Conservation (phyloP, 441 rosid species). For the Macaranga tanarius region DNA sequence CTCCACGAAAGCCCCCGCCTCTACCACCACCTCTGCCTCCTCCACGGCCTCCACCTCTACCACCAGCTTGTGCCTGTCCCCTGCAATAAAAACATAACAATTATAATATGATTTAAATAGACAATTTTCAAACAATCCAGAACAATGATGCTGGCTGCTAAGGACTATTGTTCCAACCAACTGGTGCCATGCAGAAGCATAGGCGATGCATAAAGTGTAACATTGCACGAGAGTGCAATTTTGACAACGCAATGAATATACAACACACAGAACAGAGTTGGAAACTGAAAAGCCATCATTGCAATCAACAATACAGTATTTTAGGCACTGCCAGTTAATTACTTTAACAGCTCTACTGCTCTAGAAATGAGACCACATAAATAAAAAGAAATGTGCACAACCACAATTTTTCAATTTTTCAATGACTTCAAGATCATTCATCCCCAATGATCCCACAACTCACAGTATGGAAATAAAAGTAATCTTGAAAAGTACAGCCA, state of each 20-base stretch:
- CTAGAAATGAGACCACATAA: not conserved
- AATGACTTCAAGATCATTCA: too few species aligned
- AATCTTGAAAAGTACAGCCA: not conserved
- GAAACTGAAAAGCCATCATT: too few species aligned
- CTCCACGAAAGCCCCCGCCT: slow-evolving; percentile 47
- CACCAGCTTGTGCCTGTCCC: slow-evolving; percentile 41
- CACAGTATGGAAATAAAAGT: not conserved
- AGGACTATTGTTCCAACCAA: not conserved
- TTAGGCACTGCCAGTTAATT: not conserved
- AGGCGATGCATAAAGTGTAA: not conserved
- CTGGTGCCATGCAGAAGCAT: not conserved
- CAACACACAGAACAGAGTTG: not conserved
- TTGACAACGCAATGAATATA: not conserved
- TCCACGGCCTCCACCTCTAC: slow-evolving; percentile 58
- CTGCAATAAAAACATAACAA: slow-evolving; percentile 33
- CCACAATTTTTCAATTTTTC: too few species aligned
- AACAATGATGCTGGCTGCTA: not conserved
- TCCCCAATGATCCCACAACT: not conserved
- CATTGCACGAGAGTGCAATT: not conserved
- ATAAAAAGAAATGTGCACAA: not conserved
- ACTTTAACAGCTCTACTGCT: not conserved
- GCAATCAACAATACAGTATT: not conserved
- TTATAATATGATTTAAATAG: not conserved
- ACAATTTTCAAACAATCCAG: not conserved
- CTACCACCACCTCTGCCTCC: slow-evolving; percentile 63